These are phyloP conservation scores for Plasmodium falciparum DNA, from an alignment of 169 alveolate genomes.

Conservation along the genomic window DNA sequence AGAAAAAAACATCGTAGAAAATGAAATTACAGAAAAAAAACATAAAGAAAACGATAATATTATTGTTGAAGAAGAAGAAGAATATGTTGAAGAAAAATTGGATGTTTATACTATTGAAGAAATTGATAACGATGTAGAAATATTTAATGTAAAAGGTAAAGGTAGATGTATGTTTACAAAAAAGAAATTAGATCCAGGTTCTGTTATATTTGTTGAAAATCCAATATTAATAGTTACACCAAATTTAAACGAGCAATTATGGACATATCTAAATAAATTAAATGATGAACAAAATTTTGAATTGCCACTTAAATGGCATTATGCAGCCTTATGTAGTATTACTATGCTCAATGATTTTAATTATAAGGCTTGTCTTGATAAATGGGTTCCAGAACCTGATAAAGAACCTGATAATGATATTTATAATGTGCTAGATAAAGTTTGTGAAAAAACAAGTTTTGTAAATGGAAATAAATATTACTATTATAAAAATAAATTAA, in stretches of 20 bases:
- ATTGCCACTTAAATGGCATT: constrained; percentile 90
- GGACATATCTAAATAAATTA: constrained; percentile 78
- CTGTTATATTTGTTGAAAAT: constrained; percentile 84
- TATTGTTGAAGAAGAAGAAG: constrained; percentile 31
- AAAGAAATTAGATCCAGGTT: constrained; percentile 86
- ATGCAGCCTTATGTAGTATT: constrained; percentile 88
- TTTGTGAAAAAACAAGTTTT: constrained; percentile 70
- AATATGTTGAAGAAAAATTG: constrained; percentile 62
- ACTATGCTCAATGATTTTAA: constrained; percentile 74
- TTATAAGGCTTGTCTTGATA: constrained; percentile 79
- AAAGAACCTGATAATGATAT: constrained; percentile 83
- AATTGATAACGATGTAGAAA: constrained; percentile 83
- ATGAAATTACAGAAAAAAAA: background rate
- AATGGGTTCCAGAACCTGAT: constrained; percentile 84
- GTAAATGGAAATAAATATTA: constrained; percentile 65
- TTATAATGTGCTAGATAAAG: constrained; percentile 80
- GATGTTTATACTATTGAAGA: constrained; percentile 72
- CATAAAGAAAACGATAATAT: background rate
- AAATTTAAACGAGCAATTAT: constrained; percentile 79
- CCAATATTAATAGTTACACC: constrained; percentile 88
- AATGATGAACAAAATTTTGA: constrained; percentile 78
- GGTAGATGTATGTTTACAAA: constrained; percentile 88
- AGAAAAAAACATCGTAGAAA: background rate
- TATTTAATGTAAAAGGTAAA: constrained; percentile 85
- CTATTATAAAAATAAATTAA: constrained; percentile 76